Percentiles rank a stretch among this genome's conserved stretches.
These are phyloP conservation scores for Boletus insuetus DNA, from an alignment of 768 basidiomycete species.

Conservation along the genomic window DNA sequence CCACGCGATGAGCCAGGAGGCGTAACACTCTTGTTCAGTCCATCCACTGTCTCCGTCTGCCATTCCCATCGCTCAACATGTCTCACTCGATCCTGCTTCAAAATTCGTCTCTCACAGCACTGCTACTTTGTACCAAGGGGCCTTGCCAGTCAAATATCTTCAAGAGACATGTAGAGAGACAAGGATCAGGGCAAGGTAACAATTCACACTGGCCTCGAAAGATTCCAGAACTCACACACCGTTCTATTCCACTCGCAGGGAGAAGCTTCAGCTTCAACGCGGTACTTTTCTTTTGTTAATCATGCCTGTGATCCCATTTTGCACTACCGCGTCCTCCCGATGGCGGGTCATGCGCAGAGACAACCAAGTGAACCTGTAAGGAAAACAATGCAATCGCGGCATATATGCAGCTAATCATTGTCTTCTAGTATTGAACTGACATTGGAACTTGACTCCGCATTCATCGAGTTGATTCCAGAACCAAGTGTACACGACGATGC, in stretches of 20 bases:
- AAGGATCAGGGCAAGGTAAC: conserved; percentile 29
- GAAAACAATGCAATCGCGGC: conserved; percentile 3
- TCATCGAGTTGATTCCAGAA: conserved; percentile 9
- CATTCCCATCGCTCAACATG: conserved; percentile 27
- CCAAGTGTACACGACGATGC: conserved; percentile 13
- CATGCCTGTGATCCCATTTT: background rate
- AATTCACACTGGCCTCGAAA: conserved; percentile 6
- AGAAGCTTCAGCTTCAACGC: background rate
- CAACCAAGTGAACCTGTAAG: conserved; percentile 4
- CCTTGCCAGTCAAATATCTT: background rate
- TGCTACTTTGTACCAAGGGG: background rate
- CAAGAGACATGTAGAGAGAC: background rate
- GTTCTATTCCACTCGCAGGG: background rate
- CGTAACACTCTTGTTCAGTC: conserved; percentile 33
- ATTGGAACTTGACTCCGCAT: background rate
- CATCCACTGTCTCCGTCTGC: conserved; percentile 30
- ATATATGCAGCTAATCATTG: conserved; percentile 17
- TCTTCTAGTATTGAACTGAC: background rate
- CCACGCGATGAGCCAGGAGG: conserved; percentile 31
- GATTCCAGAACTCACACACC: conserved; percentile 8
- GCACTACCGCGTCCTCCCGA: conserved; percentile 18
- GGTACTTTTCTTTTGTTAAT: background rate
- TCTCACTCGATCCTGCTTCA: conserved; percentile 11
- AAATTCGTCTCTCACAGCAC: background rate
- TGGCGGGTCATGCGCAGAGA: conserved; percentile 19